Base-by-base conservation (phyloP, 2,329 filamentous ascomycete species). In the Clarireedia sp. region DNA sequence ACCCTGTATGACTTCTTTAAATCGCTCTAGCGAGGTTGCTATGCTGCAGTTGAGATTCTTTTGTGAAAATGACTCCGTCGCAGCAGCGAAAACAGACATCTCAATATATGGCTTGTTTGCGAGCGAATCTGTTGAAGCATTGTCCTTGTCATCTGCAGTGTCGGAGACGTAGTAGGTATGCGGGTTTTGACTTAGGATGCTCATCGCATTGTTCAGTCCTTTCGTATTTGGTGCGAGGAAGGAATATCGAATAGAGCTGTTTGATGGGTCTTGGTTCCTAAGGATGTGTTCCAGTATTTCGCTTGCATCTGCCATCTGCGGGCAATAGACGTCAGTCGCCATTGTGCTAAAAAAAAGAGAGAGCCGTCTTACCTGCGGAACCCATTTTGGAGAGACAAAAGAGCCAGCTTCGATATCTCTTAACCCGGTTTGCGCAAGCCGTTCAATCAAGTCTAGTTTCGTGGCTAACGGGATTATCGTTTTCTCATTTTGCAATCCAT, bases 401-500 rank as follows among this genome's bases (percentile, higher is more conserved):
- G 87, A 88, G 0, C 89, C 90, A 17, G 87, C 84, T 70, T 95
- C 89, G 59, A 95, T 92, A 3, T 83, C 83, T 5, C 74, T 73
- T 43, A 94, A 69, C 0, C 89, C 89, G 0, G 87, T 86, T 60
- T 74, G 73, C 36, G 83, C 81, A 59, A 95, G 73, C 58, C 81
- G 75, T 62, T 85, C 78, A 40, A 95, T 87, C 52, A 95, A 72
- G 62, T 90, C 82, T 54, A 92, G 79, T 71, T 95, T 95, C 2
- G 84, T 90, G 6, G 78, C 75, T 10, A 89, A 74, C 0, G 87
- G 75, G 60, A 95, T 86, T 26, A 76, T 76, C 60, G 75, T 80
- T 72, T 87, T 87, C 74, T 94, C 87, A 67, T 94, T 95, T 69
- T 95, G 89, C 52, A 95, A 73, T n/a, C 89, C 89, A 74, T 95